Evolutionary conservation across 495 filamentous ascomycete genomes (phyloP), one percentile per base, ranked within the genome.

Genomic region (Chaetomium cochliodes): DNA sequence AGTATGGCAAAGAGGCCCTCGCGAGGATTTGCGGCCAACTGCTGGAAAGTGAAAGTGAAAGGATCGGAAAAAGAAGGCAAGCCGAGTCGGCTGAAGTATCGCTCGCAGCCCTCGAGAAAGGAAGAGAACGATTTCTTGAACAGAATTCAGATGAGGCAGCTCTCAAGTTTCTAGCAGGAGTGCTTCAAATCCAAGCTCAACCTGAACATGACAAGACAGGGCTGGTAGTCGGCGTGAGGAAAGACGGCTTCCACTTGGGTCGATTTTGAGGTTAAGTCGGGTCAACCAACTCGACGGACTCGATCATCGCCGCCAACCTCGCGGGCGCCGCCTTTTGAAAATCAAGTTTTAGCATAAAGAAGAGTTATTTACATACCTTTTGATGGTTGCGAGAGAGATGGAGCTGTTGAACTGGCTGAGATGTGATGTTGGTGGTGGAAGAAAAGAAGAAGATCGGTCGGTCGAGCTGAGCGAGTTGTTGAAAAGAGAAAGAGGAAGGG

Each of bases 61-160:
- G n/a, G 23, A 50, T 37, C n/a, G n/a, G n/a, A 13, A 25, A 42
- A 57, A 16, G 5, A 20, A 37, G 15, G 42, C 39, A 26, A 47
- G 6, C 25, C 20, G 28, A 41, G 5, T 37, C 12, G 23, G 20
- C 44, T 16, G 28, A 51, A 39, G 20, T 25, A 5, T 39, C 58
- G 5, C 20, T 50, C 46, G n/a, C 46, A 18, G 58, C 5, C 7
- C 4, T 60, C 20, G n/a, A 23, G 30, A 0, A 60, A 39, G 25
- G 23, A 60, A 22, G 42, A 50, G 18, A 16, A 11, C 0, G 26
- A 49, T 49, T 37, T 22, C 44, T 58, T 41, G 8, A 47, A 25
- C 42, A 22, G 23, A 37, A 16, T 46, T 63, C 60, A 28, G 60
- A 63, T 23, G 25, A 33, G n/a, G 42, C 60, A 55, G 41, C 12